Base-by-base conservation (phyloP, 2,329 filamentous ascomycete genomes). In the Apiospora malaysiana region DNA sequence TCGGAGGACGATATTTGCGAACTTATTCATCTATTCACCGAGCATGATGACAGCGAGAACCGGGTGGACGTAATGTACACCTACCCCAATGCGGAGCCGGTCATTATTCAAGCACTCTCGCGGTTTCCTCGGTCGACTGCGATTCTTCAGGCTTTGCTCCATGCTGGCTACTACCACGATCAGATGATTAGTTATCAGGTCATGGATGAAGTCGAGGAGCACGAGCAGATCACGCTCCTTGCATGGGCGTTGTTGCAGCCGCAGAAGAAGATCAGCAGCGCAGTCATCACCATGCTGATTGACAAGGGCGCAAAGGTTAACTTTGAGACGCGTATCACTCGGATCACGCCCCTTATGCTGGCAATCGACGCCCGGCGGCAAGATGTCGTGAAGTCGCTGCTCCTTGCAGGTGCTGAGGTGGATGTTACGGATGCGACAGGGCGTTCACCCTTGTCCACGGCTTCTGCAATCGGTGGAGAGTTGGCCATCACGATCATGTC, bases 191-290 rank as follows among this genome's bases (percentile, higher is more conserved):
- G 74, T 0, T 83, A 79, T 69, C 81, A 78, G 2, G 81, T 88
- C 2, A 80, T 86, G 70, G 80, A 85, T 0, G 82, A 85, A 14
- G 72, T 85, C 0, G 83, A 85, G 1, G 85, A 87, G 46, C 81
- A 83, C 3, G 90, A 93, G 77, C 80, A 83, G 12, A 83, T 90
- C 63, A 88, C 87, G 1, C 81, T 90, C 2, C 80, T 92, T 9
- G 81, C 87, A 68, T 92, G 90, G 90, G 85, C 88, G 0, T 82
- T 92, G 68, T 80, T 88, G 8, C 89, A 91, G 73, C 88, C 88
- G 0, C 88, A 91, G 73, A 92, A 91, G 78, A 86, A 85, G 72
- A 84, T 92, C 68, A 90, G 88, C 78, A 88, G 86, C 45, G 78
- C 82, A 5, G 80, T 92, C 59, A 87, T 93, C 70, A 83, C 87